Base-by-base conservation (phyloP, 768 basidiomycete genomes). In the Rhodotorula graminis region DNA sequence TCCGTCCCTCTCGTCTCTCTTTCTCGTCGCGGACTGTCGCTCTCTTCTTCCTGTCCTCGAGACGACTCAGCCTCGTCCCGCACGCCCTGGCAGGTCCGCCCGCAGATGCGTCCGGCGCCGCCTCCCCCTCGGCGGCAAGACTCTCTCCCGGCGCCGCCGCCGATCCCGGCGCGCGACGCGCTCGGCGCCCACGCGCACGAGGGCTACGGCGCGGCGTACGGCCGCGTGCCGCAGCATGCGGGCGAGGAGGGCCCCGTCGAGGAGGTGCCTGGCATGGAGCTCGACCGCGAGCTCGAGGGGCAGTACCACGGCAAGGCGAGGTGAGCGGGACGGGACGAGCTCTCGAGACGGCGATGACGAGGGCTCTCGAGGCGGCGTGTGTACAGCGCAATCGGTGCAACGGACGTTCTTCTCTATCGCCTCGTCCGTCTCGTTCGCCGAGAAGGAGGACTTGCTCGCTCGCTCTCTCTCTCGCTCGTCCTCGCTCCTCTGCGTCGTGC, bases 201-300 rank as follows among this genome's bases (percentile, higher is more conserved):
- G 85, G 79, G 89, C 89, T 53, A 67, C 50, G 58, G 31, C 19
- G 83, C 84, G 33, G 31, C 72, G 33, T 67, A 63, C 40, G 72
- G 56, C 14, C 63, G 68, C 29, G 64, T 59, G 31, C 37, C 42
- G 40, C 85, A 86, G 62, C 84, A 87, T 7, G 82, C 85, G n/a
- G 88, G 90, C 0, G 83, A 90, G 72, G 86, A 25, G 15, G 60
- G 60, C 7, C 60, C 60, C n/a, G 60, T 61, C n/a, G 60, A 91
- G 84, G 92, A 93, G 75, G 88, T 93, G 77, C 92, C 92, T 14
- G 90, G 89, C 70, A 88, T 88, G 67, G 90, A 90, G 77, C 86
- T 94, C 21, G 92, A 94, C 79, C 87, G 88, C 57, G 92, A 94
- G 80, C 84, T 93, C 19, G 15, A 67, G 23, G 40, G 40, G 40